These are phyloP conservation scores for Coleophoma cylindrospora DNA, from an alignment of 2,329 filamentous ascomycete species.

Conservation along the genomic window DNA sequence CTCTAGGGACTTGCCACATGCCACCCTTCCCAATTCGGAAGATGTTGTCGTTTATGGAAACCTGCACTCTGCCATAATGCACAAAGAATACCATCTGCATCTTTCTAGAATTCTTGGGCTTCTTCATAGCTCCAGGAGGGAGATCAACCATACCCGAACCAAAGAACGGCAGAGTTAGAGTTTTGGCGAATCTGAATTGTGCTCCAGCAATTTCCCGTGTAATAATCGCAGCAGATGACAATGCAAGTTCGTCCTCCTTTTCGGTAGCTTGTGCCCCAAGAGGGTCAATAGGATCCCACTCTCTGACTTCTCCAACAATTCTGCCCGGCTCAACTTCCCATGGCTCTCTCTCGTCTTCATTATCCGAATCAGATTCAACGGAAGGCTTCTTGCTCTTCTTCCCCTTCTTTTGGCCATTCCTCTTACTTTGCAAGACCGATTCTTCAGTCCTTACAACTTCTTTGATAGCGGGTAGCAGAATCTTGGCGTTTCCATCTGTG, in stretches of 20 bases:
- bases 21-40: conserved; percentile 86
- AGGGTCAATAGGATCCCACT: conserved; percentile 59
- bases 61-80: conserved; percentile 73
- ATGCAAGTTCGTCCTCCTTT: conserved; percentile 49
- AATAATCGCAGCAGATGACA: conserved; percentile 43
- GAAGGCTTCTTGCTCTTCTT: conserved; percentile 19
- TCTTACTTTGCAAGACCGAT: conserved; percentile 29
- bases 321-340: conserved; percentile 68
- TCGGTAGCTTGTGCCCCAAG: conserved; percentile 48
- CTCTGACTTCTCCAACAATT: conserved; percentile 57
- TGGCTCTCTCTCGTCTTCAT: conserved; percentile 55
- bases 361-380: conserved; percentile 33
- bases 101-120: conserved; percentile 84
- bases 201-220: conserved; percentile 56
- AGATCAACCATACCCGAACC: conserved; percentile 87
- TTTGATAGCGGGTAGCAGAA: conserved; percentile 66
- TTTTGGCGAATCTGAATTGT: conserved; percentile 84
- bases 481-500: conserved; percentile 45
- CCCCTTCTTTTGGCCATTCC: conserved; percentile 14
- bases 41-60: conserved; percentile 67
- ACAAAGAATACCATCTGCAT: conserved; percentile 99
- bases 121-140: conserved; percentile 77
- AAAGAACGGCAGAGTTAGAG: conserved; percentile 78
- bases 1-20: conserved; percentile 91
- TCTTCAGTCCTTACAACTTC: conserved; percentile 74